Conservation (phyloP, 805 yeast genomes). For the Kazachstania bromeliacearum region DNA sequence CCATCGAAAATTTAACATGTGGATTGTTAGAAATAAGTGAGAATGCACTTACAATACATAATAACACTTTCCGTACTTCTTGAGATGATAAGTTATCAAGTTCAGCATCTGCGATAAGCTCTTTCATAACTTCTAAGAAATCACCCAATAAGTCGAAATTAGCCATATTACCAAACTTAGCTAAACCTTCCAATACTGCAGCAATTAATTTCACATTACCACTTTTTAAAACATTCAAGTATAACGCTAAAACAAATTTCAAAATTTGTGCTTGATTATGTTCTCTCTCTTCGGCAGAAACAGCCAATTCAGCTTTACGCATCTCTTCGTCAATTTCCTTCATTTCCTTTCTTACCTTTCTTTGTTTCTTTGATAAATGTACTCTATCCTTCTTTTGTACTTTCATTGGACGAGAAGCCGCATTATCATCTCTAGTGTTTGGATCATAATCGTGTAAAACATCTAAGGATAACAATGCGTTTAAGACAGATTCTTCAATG, state of each 20-base stretch:
- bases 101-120: slow-evolving; percentile 50
- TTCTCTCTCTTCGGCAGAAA: slow-evolving; percentile 82
- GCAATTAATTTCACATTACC: slow-evolving; percentile 64
- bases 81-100: slow-evolving; percentile 37
- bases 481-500: slow-evolving; percentile 76
- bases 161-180: slow-evolving; percentile 84
- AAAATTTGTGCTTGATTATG: slow-evolving; percentile 75
- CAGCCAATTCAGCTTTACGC: slow-evolving; percentile 76
- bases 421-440: slow-evolving; percentile 40
- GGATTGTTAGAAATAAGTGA: slow-evolving; percentile 71
- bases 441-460: slow-evolving; percentile 68
- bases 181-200: slow-evolving; percentile 81
- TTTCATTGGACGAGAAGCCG: slow-evolving; percentile 34
- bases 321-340: slow-evolving; percentile 84
- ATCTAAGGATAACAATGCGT: slow-evolving; percentile 58
- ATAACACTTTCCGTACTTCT: slow-evolving; percentile 61
- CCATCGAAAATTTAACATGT: slow-evolving; percentile 64
- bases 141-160: slow-evolving; percentile 91
- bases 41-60: slow-evolving; percentile 85
- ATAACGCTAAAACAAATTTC: slow-evolving; percentile 59
- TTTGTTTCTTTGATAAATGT: slow-evolving; percentile 82
- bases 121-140: slow-evolving; percentile 79
- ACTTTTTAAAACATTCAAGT: slow-evolving; percentile 64
- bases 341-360: slow-evolving; percentile 78
- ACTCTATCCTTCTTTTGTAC: slow-evolving; percentile 79